Percentiles rank a stretch among this genome's conserved stretches.
Evolutionary conservation across 306 rosid genomes (phyloP).

Genomic region (Castanea mollissima): DNA sequence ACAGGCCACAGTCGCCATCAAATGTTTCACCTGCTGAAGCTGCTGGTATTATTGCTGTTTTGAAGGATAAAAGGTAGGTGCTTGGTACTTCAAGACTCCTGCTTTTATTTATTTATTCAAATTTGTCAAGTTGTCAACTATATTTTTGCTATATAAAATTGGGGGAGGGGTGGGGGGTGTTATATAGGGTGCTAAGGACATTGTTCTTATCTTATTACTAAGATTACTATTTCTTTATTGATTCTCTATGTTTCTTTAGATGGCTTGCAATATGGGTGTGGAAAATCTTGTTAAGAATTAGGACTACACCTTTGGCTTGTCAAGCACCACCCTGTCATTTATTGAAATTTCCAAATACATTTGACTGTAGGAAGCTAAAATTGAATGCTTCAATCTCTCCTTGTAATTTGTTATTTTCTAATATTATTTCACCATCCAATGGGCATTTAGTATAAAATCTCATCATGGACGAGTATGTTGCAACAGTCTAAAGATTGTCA

Average conservation of each 20-base stretch:
- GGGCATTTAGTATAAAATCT: not conserved
- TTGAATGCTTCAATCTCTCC: not conserved
- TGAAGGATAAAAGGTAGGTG: constrained; percentile 73
- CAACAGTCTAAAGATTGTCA: not conserved
- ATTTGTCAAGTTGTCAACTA: not conserved
- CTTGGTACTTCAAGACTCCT: not conserved
- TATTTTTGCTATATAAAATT: not conserved
- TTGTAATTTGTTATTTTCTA: not conserved
- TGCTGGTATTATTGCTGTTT: constrained; percentile 57
- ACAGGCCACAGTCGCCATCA: constrained; percentile 44
- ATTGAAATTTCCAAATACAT: not conserved
- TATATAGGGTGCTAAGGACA: not conserved
- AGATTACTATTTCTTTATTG: not conserved
- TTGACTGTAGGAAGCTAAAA: not conserved
- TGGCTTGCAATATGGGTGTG: not conserved
- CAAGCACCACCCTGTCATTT: not conserved
- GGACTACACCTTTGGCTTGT: not conserved
- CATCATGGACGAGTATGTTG: not conserved
- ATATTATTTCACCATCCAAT: not conserved
- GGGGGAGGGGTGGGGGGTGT: too few relatives aligned
- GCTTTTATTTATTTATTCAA: not conserved
- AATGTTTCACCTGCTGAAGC: constrained; percentile 85
- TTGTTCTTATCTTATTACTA: not conserved
- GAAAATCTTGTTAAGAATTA: not conserved
- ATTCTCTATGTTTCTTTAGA: not conserved